A percentile compares a stretch with the other conserved stretches of the same genome.
These are phyloP conservation scores for Metschnikowia santaceciliae DNA, from an alignment of 805 yeast genomes.

Conservation along the genomic window DNA sequence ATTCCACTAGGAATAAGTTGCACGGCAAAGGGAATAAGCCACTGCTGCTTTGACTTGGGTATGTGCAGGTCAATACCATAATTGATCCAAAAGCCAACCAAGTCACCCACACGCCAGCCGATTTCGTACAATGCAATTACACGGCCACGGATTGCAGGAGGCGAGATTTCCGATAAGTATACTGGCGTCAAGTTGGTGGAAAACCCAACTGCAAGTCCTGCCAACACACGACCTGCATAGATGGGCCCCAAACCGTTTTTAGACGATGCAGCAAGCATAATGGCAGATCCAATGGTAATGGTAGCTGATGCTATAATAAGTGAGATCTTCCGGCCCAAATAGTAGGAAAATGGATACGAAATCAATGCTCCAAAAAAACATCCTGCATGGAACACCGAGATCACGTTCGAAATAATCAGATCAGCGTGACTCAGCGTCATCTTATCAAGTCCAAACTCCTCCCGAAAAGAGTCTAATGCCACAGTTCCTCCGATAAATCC, in stretches of 20 bases:
- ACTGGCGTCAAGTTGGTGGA: constrained; percentile 37
- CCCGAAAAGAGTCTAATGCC: constrained; percentile 27
- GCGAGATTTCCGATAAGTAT: constrained; percentile 32
- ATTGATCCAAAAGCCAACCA: constrained; percentile 37
- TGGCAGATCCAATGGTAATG: constrained; percentile 34
- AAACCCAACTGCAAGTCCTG: constrained; percentile 35
- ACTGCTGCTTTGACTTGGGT: constrained; percentile 25
- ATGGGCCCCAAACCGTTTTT: constrained; percentile 32
- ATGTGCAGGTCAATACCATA: constrained; percentile 31
- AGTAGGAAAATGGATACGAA: constrained; percentile 34
- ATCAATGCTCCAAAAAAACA: constrained; percentile 38
- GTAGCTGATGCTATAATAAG: constrained; percentile 29
- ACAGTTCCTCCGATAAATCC: constrained; percentile 41
- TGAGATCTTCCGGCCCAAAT: constrained; percentile 30
- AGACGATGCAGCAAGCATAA: constrained; percentile 31
- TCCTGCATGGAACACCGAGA: constrained; percentile 39
- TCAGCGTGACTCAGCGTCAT: constrained; percentile 20
- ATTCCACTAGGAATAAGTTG: constrained; percentile 36
- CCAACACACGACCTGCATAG: constrained; percentile 35
- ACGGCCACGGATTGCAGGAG: constrained; percentile 35
- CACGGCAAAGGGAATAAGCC: constrained; percentile 39
- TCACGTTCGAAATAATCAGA: constrained; percentile 28
- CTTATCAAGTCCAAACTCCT: constrained; percentile 30
- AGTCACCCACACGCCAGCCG: constrained; percentile 38
- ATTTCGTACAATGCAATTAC: constrained; percentile 31